Percentiles rank a stretch among this genome's conserved stretches.
Evolutionary conservation across 345 rosid genomes (phyloP).

Genomic region (Aquilaria yunnanensis): DNA sequence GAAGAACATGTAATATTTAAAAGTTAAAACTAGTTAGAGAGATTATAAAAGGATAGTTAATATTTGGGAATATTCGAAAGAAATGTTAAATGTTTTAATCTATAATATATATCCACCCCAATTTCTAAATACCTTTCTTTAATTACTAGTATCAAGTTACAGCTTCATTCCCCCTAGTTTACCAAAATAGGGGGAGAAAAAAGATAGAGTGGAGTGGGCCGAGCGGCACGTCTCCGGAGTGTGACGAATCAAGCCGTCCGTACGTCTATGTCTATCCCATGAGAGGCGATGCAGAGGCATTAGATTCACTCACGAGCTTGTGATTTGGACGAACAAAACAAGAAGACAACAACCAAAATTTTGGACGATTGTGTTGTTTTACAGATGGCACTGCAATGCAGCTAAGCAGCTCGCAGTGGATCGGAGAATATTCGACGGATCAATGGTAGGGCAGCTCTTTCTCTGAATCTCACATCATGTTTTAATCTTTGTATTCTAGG

Average conservation of each 20-base stretch:
- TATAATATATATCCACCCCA: neutral
- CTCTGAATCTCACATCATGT: too few relatives aligned
- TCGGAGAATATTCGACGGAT: too few relatives aligned
- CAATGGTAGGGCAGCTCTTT: too few relatives aligned
- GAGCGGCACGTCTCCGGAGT: slow-evolving; percentile 18
- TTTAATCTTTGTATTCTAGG: too few relatives aligned
- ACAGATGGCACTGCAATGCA: too few relatives aligned
- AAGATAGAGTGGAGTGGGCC: too few relatives aligned
- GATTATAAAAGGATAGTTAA: neutral
- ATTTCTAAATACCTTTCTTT: neutral
- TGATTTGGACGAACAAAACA: slow-evolving; percentile 3
- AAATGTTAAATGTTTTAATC: neutral
- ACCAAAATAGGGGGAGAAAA: too few relatives aligned
- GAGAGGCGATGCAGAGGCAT: slow-evolving; percentile 3
- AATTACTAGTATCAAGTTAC: neutral
- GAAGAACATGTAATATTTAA: neutral
- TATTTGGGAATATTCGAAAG: neutral
- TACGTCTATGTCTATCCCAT: too few relatives aligned
- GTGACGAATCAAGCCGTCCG: slow-evolving; percentile 24
- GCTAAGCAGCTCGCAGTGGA: too few relatives aligned
- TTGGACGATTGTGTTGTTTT: too few relatives aligned
- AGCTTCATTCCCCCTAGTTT: too few relatives aligned
- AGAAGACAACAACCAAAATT: too few relatives aligned
- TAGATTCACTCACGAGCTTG: slow-evolving; percentile 37
- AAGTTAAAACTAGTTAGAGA: neutral